Percentiles rank a stretch among this genome's conserved stretches.
phyloP scores from a whole-genome alignment of 2,329 filamentous ascomycete species.

The Alternaria metachromatica region DNA sequence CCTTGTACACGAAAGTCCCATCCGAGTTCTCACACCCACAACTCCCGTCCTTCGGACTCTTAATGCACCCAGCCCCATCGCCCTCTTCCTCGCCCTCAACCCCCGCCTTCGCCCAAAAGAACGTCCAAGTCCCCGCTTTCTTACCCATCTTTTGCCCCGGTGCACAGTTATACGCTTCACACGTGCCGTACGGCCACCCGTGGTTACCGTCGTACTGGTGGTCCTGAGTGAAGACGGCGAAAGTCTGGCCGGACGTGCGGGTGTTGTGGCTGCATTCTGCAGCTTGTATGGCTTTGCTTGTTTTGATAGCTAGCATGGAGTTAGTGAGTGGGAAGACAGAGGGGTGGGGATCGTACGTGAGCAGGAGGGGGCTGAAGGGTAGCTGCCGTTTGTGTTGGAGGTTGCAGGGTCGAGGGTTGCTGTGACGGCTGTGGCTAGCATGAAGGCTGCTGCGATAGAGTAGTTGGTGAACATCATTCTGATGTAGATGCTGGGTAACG shows the following conservation, averaged over 20 bases:
- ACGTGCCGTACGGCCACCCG: conserved; percentile 59
- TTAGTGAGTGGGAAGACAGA: not conserved
- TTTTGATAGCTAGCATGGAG: conserved; percentile 30
- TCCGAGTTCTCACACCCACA: conserved; percentile 37
- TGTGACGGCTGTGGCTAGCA: conserved; percentile 22
- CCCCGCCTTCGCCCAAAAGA: conserved; percentile 31
- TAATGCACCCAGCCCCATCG: conserved; percentile 37
- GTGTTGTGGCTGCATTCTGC: conserved; percentile 54
- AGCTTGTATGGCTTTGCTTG: conserved; percentile 50
- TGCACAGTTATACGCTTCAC: conserved; percentile 33
- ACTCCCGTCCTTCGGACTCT: conserved; percentile 29
- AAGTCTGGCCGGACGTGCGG: conserved; percentile 47
- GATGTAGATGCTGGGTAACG: not conserved
- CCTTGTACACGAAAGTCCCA: conserved; percentile 30
- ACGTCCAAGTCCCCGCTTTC: conserved; percentile 28
- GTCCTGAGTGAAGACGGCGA: conserved; percentile 53
- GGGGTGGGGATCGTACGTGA: conserved; percentile 9
- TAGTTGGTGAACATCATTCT: conserved; percentile 2
- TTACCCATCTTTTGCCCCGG: conserved; percentile 1
- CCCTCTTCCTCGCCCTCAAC: conserved; percentile 24
- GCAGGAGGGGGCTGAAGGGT: conserved; percentile 36
- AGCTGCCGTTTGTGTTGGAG: conserved; percentile 48
- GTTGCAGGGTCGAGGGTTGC: conserved; percentile 48
- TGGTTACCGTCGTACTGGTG: conserved; percentile 54
- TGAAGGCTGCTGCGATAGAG: conserved; percentile 14